These are phyloP conservation scores for Drechslerella coelobrocha DNA, from an alignment of 2,329 filamentous ascomycete genomes.

Conservation along the genomic window DNA sequence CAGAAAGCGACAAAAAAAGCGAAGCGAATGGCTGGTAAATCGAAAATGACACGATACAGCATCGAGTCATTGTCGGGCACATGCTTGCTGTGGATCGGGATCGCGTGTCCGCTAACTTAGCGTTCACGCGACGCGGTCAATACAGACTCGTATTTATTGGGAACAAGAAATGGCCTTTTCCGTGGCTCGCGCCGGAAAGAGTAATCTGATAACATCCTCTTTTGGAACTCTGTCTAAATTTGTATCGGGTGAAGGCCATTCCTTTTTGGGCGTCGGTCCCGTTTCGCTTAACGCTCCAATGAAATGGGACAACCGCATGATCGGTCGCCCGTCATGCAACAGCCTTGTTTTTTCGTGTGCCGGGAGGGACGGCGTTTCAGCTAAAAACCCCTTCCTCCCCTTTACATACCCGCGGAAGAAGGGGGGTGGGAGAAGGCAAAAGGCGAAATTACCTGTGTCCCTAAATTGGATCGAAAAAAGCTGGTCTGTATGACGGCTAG, in stretches of 20 bases:
- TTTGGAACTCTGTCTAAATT: slow-evolving; percentile 46
- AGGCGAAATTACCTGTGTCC: slow-evolving; percentile 43
- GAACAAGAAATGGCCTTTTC: background rate
- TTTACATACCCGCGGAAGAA: slow-evolving; percentile 16
- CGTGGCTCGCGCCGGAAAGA: slow-evolving; percentile 2
- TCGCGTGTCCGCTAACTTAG: slow-evolving; percentile 27
- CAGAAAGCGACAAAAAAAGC: slow-evolving; percentile 11
- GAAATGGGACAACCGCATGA: slow-evolving; percentile 37
- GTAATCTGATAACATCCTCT: slow-evolving; percentile 20
- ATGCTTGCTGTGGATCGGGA: slow-evolving; percentile 15
- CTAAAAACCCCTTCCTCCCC: slow-evolving; percentile 13
- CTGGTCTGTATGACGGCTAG: slow-evolving; percentile 21
- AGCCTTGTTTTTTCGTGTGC: slow-evolving; percentile 47
- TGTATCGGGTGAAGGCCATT: slow-evolving; percentile 31
- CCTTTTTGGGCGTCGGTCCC: slow-evolving; percentile 42
- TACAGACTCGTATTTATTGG: background rate
- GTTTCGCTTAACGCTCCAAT: slow-evolving; percentile 52
- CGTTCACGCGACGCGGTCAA: slow-evolving; percentile 37
- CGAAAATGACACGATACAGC: slow-evolving; percentile 20
- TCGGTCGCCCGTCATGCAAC: slow-evolving; percentile 48
- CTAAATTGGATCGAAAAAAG: slow-evolving; percentile 11
- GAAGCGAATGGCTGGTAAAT: slow-evolving; percentile 35
- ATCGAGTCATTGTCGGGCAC: slow-evolving; percentile 7
- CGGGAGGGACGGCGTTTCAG: slow-evolving; percentile 43
- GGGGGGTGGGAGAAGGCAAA: slow-evolving; percentile 20